Evolutionary conservation across 129 eudicot species (phyloP).

Genomic region (Artemisia tridentata): DNA sequence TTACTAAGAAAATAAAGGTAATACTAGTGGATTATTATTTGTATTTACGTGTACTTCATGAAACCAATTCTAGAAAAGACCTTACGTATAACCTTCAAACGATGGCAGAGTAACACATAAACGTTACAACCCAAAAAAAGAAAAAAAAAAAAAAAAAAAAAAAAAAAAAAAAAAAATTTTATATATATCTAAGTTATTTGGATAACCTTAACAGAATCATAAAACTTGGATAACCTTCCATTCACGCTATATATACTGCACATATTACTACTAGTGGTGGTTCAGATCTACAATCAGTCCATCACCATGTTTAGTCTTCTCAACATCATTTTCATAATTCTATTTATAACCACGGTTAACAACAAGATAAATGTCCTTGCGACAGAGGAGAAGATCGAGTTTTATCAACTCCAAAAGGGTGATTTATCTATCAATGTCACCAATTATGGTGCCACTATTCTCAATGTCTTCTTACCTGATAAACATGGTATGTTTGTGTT

Average conservation of each 20-base stretch:
- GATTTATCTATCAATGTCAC: slow-evolving; percentile 54
- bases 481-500: slow-evolving; percentile 36
- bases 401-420: slow-evolving; percentile 47
- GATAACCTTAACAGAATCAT: too few relatives aligned
- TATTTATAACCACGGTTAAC: not conserved
- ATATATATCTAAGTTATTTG: too few relatives aligned
- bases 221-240: too few relatives aligned
- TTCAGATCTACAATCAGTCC: not conserved
- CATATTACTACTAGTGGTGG: not conserved
- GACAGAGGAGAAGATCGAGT: slow-evolving; percentile 23
- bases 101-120: too few relatives aligned
- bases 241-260: not conserved
- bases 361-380: not conserved
- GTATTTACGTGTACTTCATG: too few relatives aligned
- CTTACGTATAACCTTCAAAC: too few relatives aligned
- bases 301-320: slow-evolving; percentile 12
- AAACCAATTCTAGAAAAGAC: too few relatives aligned
- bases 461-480: slow-evolving; percentile 55
- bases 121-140: too few relatives aligned
- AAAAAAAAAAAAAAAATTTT: too few relatives aligned
- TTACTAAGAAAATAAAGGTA: too few relatives aligned
- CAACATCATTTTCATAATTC: not conserved
- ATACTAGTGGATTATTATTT: too few relatives aligned
- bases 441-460: slow-evolving; percentile 68
- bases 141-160: too few relatives aligned